Evolutionary conservation across 2,329 filamentous ascomycete species (phyloP), one percentile per base, ranked within the genome.

Genomic region (Cordyceps fumosorosea): DNA sequence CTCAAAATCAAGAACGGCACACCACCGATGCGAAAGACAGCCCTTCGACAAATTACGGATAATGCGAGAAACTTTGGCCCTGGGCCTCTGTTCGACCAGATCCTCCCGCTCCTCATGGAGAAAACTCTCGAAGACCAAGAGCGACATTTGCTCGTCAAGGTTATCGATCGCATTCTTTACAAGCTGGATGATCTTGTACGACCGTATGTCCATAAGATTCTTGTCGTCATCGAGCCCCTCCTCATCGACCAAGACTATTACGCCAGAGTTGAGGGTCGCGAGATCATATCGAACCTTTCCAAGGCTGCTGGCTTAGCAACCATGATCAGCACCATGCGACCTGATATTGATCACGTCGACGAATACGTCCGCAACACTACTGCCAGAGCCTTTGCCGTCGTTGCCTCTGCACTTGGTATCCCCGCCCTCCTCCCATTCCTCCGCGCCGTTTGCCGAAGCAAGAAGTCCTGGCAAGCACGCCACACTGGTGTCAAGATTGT

Each of bases 191-290:
- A 99, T 70, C 83, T 98, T 66, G 95, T 99, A 60, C 87, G 95
- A 47, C 95, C 95, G 24, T 99, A 93, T 66, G 93, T 96, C 18
- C 96, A 99, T 80, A 98, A 98, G 80, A 99, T 99, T 65, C 78
- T 99, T 63, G 95, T 99, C 59, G 95, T 99, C 72, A 99, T 99
- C 69, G 96, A 99, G 75, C 95, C 95, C n/a, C 81, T 99, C 56
- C 89, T 99, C 67, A 99, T 99, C 71, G 96, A 99, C 72, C 95
- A 99, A 78, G 96, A 99, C 77, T 99, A 99, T 78, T 99, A 99
- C 75, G 95, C 96, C 48, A 89, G 95, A 74, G 95, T 99, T 5
- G 95, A 99, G 76, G 95, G 95, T 75, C 91, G 95, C 68, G 95
- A 99, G 75, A 99, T 99, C 69, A 99, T 99, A 69, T 98, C 93